A percentile compares a stretch with the other conserved stretches of the same genome.
phyloP scores from a whole-genome alignment of 192 early-diverging fungal genomes.

The Obelidium mucronatum region DNA sequence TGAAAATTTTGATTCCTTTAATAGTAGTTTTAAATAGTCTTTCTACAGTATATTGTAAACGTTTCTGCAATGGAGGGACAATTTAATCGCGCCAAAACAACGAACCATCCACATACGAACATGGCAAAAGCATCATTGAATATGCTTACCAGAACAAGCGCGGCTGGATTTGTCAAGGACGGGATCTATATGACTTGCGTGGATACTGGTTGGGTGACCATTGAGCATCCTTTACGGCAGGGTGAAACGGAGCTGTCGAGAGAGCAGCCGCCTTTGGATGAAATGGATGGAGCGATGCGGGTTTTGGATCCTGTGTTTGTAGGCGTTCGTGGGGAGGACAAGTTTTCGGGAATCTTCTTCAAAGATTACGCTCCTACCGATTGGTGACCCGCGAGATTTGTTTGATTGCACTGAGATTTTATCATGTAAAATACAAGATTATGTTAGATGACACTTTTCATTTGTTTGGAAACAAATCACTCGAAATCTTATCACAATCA shows the following conservation, averaged over 20 bases:
- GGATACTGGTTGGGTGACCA: constrained; percentile 64
- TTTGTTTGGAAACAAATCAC: too few species aligned
- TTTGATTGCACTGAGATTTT: too few species aligned
- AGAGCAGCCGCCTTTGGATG: constrained; percentile 55
- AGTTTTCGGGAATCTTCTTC: constrained; percentile 56
- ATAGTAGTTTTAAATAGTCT: too few species aligned
- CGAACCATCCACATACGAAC: constrained; percentile 49
- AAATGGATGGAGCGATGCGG: constrained; percentile 60
- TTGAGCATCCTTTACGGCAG: constrained; percentile 53
- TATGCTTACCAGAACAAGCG: constrained; percentile 59
- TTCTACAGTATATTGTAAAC: constrained; percentile 61
- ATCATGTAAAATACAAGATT: too few species aligned
- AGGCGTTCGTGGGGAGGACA: constrained; percentile 50
- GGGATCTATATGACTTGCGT: constrained; percentile 60
- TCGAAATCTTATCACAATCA: too few species aligned
- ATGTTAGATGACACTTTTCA: too few species aligned
- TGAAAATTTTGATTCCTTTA: too few species aligned
- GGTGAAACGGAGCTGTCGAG: constrained; percentile 39
- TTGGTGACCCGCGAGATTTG: too few species aligned
- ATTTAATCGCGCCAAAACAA: constrained; percentile 55
- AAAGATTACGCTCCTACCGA: constrained; percentile 54
- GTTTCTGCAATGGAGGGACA: constrained; percentile 62
- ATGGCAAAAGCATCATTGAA: constrained; percentile 59
- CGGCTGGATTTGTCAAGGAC: constrained; percentile 42
- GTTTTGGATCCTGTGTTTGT: constrained; percentile 58